A percentile compares a stretch with the other conserved stretches of the same genome.
phyloP scores from a whole-genome alignment of 208 protist species.

The Crithidia thermophila region DNA sequence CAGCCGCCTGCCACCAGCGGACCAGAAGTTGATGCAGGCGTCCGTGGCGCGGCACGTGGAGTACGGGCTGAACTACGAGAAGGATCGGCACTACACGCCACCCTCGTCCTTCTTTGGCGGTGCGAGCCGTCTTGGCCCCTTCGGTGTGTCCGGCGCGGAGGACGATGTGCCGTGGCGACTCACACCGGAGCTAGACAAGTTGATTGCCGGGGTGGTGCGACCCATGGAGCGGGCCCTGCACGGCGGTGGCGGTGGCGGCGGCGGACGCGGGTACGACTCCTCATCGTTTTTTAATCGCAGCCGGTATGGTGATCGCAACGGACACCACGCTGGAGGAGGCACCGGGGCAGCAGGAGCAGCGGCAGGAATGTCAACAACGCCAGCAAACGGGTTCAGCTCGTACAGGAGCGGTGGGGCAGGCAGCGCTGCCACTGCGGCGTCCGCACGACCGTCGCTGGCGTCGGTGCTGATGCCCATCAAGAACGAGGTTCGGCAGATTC shows the following conservation, averaged over 20 bases:
- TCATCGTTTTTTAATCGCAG: background rate
- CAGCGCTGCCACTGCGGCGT: background rate
- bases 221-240: conserved; percentile 20
- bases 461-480: conserved; percentile 41
- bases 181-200: conserved; percentile 46
- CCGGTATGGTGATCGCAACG: background rate
- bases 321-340: background rate
- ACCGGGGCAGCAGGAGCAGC: background rate
- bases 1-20: conserved; percentile 30
- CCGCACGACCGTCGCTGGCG: conserved; percentile 1
- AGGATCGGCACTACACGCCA: conserved; percentile 16
- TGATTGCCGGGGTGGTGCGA: conserved; percentile 26
- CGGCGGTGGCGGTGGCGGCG: background rate
- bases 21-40: conserved; percentile 45
- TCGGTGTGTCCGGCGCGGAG: background rate
- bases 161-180: conserved; percentile 44
- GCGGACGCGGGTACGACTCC: background rate
- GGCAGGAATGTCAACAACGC: background rate
- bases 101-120: conserved; percentile 4
- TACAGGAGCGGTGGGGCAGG: background rate
- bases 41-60: conserved; percentile 60
- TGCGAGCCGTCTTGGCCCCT: background rate
- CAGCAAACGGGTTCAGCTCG: background rate
- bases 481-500: conserved; percentile 48
- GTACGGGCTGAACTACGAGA: conserved; percentile 73